Percentiles rank a stretch among this genome's conserved stretches.
Conservation (phyloP, 2,329 filamentous ascomycete genomes). For the Trichoderma sp. region DNA sequence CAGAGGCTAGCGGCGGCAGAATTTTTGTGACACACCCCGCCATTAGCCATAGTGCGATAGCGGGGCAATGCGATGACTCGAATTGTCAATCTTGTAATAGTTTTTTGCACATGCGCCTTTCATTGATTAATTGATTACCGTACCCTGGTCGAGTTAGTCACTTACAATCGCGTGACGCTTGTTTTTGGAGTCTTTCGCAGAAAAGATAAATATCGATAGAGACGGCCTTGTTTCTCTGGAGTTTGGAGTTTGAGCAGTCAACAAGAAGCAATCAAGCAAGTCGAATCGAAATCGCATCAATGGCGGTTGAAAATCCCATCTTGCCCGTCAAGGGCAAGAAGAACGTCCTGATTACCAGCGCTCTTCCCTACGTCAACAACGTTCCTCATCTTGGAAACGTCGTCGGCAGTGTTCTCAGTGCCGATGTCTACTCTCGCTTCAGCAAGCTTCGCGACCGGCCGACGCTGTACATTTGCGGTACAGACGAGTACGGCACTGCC, state of each 20-base stretch:
- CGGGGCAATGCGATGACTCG: slow-evolving; percentile 20
- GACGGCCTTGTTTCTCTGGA: not conserved
- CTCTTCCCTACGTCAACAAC: slow-evolving; percentile 78
- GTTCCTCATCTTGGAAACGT: slow-evolving; percentile 87
- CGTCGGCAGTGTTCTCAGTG: slow-evolving; percentile 82
- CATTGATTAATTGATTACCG: slow-evolving; percentile 5
- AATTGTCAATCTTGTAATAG: not conserved
- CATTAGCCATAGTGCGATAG: slow-evolving; percentile 16
- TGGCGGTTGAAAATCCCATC: slow-evolving; percentile 41
- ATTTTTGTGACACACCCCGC: slow-evolving; percentile 22
- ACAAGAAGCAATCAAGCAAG: not conserved
- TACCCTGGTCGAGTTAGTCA: slow-evolving; percentile 5
- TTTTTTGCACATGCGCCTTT: slow-evolving; percentile 14
- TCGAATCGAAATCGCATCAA: not conserved
- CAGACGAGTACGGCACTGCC: slow-evolving; percentile 91
- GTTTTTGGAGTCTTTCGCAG: not conserved
- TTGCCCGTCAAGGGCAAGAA: slow-evolving; percentile 72
- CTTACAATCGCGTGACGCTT: not conserved
- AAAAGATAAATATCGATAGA: not conserved
- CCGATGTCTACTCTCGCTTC: slow-evolving; percentile 83
- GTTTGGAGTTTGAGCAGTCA: slow-evolving; percentile 1
- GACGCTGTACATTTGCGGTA: slow-evolving; percentile 81
- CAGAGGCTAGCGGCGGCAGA: slow-evolving; percentile 17
- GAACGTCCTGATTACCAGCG: slow-evolving; percentile 88
- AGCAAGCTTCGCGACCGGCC: slow-evolving; percentile 77